Conservation (phyloP, 2,329 filamentous ascomycete species). For the Biscogniauxia marginata region DNA sequence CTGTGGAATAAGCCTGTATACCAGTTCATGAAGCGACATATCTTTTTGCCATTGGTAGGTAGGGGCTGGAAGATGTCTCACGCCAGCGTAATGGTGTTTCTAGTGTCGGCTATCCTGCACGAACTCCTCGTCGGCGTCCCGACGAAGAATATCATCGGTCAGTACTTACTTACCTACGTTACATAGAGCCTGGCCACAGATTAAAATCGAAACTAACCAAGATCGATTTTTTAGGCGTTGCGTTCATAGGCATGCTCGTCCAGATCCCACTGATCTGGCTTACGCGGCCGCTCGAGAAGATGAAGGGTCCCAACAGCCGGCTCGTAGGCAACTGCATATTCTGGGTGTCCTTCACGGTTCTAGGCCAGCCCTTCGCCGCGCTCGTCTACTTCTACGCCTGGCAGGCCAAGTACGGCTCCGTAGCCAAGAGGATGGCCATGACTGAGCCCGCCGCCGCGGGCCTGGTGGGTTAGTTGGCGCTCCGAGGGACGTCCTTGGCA, state of each 20-base stretch:
- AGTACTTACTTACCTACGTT: constrained; percentile 21
- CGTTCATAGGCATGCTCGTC: constrained; percentile 90
- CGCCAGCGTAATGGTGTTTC: constrained; percentile 81
- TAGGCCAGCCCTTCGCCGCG: constrained; percentile 90
- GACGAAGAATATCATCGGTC: constrained; percentile 89
- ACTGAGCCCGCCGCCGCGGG: constrained; percentile 1
- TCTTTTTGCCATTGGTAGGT: constrained; percentile 84
- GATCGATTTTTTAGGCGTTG: constrained; percentile 61
- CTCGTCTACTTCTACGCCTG: constrained; percentile 97
- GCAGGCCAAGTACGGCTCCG: constrained; percentile 95
- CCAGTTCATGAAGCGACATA: constrained; percentile 91
- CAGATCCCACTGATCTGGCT: constrained; percentile 85
- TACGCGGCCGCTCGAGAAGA: constrained; percentile 77
- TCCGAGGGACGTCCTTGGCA: too few relatives aligned
- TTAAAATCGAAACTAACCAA: constrained; percentile 4
- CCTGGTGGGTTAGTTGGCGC: constrained; percentile 2
- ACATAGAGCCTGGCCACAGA: background rate
- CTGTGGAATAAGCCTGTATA: constrained; percentile 98
- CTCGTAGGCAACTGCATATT: constrained; percentile 91
- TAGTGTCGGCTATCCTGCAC: constrained; percentile 84
- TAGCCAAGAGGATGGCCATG: constrained; percentile 47
- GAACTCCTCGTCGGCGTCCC: constrained; percentile 91
- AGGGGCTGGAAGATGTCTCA: constrained; percentile 71
- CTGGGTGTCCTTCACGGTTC: constrained; percentile 93
- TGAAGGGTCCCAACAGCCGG: constrained; percentile 71